Evolutionary conservation across 495 filamentous ascomycete species (phyloP), one percentile per base, ranked within the genome.

Genomic region (Penicillium manginii): DNA sequence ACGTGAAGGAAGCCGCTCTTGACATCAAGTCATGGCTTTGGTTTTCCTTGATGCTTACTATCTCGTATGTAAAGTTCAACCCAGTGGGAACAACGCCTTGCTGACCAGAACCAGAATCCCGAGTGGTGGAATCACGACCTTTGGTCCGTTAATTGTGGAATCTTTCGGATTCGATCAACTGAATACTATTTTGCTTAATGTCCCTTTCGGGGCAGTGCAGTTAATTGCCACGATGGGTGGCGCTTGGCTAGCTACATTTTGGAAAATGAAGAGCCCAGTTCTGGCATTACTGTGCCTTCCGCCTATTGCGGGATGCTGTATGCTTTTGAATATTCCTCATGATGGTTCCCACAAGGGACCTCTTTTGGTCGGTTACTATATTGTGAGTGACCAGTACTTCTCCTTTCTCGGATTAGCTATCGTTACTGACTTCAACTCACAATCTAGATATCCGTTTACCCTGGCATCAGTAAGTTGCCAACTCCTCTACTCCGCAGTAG

Each of bases 1-100:
- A 87, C 62, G 83, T 88, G 0, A 74, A 73, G 46, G 87, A 90
- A 62, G 81, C 83, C 15, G 73, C 82, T 26, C 64, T 82, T 18
- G 87, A 90, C 61, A 52, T 84, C 11, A 90, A 90, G 73, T 87
- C 86, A 1, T 86, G 84, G 79, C 71, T 84, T 26, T 89, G 86
- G 86, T 88, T 89, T 62, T 68, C 81, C 3, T 66, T 87, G 58
- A 82, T 89, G 60, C 79, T 78, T 55, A 64, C 74, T 8, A 76
- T 81, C 39, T 79, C 78, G 72, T 81, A 66, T 54, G 71, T 53
- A 11, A 7, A 7, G 19, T 23, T 11, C 2, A 3, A 37, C 17
- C 10, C 42, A 17, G 19, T 22, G 9, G 15, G 10, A n/a, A 17
- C 12, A 19, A 1, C 5, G 8, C 14, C 15, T 72, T 59, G n/a